phyloP scores from a whole-genome alignment of 2,329 filamentous ascomycete genomes.

The Seiridium cupressi region DNA sequence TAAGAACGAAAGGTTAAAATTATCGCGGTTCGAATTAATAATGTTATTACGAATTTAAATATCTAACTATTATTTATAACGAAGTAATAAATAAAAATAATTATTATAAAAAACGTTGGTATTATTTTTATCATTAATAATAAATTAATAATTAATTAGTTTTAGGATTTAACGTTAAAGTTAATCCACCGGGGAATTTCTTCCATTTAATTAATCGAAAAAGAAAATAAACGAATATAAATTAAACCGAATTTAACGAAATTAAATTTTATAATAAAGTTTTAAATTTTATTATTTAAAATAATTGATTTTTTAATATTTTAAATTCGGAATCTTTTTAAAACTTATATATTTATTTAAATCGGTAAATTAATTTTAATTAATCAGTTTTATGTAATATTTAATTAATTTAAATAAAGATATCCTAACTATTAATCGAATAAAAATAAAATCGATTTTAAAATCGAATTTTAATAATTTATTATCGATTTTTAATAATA shows the following conservation, averaged over 20 bases:
- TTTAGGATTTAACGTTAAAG: not conserved
- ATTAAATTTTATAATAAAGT: not conserved
- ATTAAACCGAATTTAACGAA: not conserved
- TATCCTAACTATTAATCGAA: not conserved
- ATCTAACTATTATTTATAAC: not conserved
- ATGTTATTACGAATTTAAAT: too few species aligned
- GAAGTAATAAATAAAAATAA: not conserved
- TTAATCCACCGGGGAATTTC: not conserved
- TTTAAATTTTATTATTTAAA: not conserved
- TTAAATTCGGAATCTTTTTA: not conserved
- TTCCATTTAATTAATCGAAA: not conserved
- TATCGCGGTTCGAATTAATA: too few species aligned
- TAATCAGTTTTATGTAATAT: not conserved
- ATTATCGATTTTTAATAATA: constrained; percentile 1
- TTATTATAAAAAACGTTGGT: too few species aligned
- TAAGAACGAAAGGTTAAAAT: too few species aligned
- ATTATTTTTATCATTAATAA: not conserved
- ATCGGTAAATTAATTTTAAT: not conserved
- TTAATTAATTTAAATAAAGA: not conserved
- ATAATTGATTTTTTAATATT: not conserved
- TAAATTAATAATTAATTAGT: not conserved
- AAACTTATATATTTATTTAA: not conserved
- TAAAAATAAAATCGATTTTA: not conserved
- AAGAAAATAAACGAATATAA: not conserved
- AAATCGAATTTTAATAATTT: not conserved